phyloP scores from a whole-genome alignment of 352 stramenopile genomes.

The Globisporangium nunn region DNA sequence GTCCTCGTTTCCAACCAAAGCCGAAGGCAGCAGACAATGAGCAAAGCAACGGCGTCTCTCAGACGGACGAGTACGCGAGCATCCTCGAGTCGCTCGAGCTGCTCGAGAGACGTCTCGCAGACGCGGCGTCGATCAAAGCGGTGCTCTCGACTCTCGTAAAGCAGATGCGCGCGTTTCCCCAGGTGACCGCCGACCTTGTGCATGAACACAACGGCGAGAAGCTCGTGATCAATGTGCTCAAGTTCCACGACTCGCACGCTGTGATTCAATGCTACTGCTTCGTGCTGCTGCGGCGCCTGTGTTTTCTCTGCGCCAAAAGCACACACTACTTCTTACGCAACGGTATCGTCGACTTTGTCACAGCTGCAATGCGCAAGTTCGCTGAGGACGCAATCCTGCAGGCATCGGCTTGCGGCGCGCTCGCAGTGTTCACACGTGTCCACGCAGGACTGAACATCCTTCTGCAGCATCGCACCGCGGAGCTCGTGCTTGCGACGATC shows the following conservation, averaged over 20 bases:
- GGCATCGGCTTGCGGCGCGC: conserved; percentile 58
- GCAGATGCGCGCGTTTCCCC: conserved; percentile 66
- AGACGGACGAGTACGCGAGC: conserved; percentile 29
- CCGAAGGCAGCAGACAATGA: not conserved
- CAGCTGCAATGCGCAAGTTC: conserved; percentile 57
- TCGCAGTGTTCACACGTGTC: conserved; percentile 66
- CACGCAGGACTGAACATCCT: conserved; percentile 40
- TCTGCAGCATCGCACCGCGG: conserved; percentile 42
- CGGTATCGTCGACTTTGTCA: conserved; percentile 49
- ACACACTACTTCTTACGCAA: conserved; percentile 44
- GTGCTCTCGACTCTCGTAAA: conserved; percentile 68
- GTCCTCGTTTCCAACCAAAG: conserved; percentile 9
- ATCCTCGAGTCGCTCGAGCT: conserved; percentile 41
- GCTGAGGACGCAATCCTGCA: conserved; percentile 74
- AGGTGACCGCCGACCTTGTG: conserved; percentile 55
- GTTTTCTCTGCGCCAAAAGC: conserved; percentile 62
- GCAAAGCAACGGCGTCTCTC: not conserved
- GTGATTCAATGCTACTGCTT: conserved; percentile 81
- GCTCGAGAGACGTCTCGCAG: conserved; percentile 30
- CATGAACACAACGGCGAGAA: conserved; percentile 36
- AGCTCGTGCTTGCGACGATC: conserved; percentile 60
- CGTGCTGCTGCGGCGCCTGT: conserved; percentile 61
- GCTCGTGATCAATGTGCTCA: conserved; percentile 49
- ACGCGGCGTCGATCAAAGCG: conserved; percentile 46
- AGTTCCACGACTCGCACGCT: conserved; percentile 48